Evolutionary conservation across 768 basidiomycete species (phyloP).

Genomic region (Hericium erinaceus): DNA sequence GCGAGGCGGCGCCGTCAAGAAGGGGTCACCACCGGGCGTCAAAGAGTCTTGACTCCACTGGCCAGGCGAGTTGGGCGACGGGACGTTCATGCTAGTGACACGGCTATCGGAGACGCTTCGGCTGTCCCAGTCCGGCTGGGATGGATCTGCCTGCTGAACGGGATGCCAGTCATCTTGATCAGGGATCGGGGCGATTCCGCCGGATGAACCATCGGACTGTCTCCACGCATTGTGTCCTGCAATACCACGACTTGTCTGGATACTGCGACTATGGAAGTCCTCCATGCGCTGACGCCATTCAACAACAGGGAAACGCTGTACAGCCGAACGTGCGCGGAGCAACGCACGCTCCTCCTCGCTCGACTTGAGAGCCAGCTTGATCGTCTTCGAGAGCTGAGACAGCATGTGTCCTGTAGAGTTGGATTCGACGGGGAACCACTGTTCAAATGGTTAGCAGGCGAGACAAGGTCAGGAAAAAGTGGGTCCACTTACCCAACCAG

Average conservation of each 20-base stretch:
- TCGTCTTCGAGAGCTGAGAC: slow-evolving; percentile 88
- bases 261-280: slow-evolving; percentile 87
- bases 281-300: slow-evolving; percentile 96
- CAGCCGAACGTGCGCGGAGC: slow-evolving; percentile 85
- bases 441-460: slow-evolving; percentile 5
- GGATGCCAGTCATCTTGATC: slow-evolving; percentile 81
- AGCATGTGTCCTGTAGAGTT: slow-evolving; percentile 89
- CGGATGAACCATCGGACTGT: slow-evolving; percentile 54
- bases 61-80: slow-evolving; percentile 40
- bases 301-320: slow-evolving; percentile 95
- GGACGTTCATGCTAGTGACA: slow-evolving; percentile 24
- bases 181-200: slow-evolving; percentile 33
- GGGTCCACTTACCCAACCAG: slow-evolving; percentile 74
- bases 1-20: slow-evolving; percentile 29
- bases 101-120: slow-evolving; percentile 41
- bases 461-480: background rate
- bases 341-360: slow-evolving; percentile 86
- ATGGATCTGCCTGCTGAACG: slow-evolving; percentile 49
- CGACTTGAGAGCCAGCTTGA: slow-evolving; percentile 90
- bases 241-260: slow-evolving; percentile 53
- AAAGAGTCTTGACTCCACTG: slow-evolving; percentile 55
- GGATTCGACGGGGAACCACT: slow-evolving; percentile 98
- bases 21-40: slow-evolving; percentile 35
- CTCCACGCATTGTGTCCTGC: slow-evolving; percentile 76
- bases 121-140: slow-evolving; percentile 70